Percentiles rank a stretch among this genome's conserved stretches.
Evolutionary conservation across 345 rosid genomes (phyloP).

Genomic region (Eucalyptus albens): DNA sequence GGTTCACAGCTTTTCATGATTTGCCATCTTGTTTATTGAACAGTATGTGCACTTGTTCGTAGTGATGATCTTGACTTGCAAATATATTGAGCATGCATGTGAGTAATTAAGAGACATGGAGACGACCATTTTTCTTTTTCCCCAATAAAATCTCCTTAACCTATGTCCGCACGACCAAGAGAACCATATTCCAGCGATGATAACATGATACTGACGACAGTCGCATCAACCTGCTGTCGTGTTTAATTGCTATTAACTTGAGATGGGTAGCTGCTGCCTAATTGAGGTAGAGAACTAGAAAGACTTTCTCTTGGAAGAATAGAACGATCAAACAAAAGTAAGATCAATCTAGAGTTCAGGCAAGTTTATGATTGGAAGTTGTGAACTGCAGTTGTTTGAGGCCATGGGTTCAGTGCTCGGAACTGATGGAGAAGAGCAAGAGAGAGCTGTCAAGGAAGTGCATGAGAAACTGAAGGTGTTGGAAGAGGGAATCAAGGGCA

Average conservation of each 20-base stretch:
- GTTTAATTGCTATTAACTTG: not conserved
- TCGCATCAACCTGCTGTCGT: not conserved
- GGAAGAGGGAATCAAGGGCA: constrained; percentile 20
- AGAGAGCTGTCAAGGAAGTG: constrained; percentile 9
- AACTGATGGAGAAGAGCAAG: constrained; percentile 18
- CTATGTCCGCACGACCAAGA: not conserved
- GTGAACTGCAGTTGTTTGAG: constrained; percentile 8
- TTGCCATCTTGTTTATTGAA: not conserved
- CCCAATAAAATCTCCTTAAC: not conserved
- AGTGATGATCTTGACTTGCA: not conserved
- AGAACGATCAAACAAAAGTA: not conserved
- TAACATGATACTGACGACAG: not conserved
- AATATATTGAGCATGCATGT: not conserved
- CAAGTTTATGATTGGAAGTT: not conserved
- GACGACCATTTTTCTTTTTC: not conserved
- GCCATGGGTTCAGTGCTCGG: not conserved
- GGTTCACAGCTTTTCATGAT: not conserved
- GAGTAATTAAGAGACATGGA: not conserved
- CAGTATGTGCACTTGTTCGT: not conserved
- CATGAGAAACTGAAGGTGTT: constrained; percentile 9
- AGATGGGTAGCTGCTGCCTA: not conserved
- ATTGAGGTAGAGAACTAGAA: not conserved
- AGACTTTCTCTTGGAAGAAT: not conserved
- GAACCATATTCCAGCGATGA: not conserved
- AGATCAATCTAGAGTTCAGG: not conserved